A percentile compares a stretch with the other conserved stretches of the same genome.
phyloP scores from a whole-genome alignment of 2,329 filamentous ascomycete species.

The Exophiala calicioides region DNA sequence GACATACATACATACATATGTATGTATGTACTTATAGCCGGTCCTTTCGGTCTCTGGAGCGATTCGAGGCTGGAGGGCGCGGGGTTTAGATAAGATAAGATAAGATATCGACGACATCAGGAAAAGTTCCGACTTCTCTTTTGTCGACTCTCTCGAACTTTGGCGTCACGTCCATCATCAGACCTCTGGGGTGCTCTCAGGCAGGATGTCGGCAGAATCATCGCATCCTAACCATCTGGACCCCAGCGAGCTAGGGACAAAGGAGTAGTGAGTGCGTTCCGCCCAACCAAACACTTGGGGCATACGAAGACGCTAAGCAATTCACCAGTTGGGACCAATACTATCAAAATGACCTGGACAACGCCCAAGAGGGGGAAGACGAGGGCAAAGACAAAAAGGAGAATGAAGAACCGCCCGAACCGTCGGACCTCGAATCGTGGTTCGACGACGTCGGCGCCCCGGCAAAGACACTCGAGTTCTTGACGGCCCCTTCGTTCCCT shows the following conservation, averaged over 20 bases:
- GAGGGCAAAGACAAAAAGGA: constrained; percentile 71
- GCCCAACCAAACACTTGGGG: background rate
- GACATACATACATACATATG: too few species aligned
- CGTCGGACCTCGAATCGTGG: constrained; percentile 78
- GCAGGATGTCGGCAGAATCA: constrained; percentile 24
- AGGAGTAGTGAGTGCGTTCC: constrained; percentile 71
- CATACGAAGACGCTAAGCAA: background rate
- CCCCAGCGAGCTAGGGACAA: constrained; percentile 80
- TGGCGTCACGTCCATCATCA: background rate
- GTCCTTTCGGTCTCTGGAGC: too few species aligned
- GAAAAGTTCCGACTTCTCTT: background rate
- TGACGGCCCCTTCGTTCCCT: constrained; percentile 55
- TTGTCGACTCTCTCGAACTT: background rate
- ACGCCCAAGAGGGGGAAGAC: constrained; percentile 48
- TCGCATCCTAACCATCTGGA: constrained; percentile 65
- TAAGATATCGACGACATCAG: background rate
- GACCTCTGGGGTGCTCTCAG: too few species aligned
- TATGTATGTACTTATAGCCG: too few species aligned
- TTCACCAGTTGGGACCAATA: constrained; percentile 63
- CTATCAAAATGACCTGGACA: constrained; percentile 45
- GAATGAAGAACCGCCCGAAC: constrained; percentile 66
- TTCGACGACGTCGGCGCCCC: constrained; percentile 93
- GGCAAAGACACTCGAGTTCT: constrained; percentile 71
- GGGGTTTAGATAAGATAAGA: constrained; percentile 4
- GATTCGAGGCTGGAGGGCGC: background rate